Evolutionary conservation across 768 basidiomycete species (phyloP).

Genomic region (Agaricus subrufescens): DNA sequence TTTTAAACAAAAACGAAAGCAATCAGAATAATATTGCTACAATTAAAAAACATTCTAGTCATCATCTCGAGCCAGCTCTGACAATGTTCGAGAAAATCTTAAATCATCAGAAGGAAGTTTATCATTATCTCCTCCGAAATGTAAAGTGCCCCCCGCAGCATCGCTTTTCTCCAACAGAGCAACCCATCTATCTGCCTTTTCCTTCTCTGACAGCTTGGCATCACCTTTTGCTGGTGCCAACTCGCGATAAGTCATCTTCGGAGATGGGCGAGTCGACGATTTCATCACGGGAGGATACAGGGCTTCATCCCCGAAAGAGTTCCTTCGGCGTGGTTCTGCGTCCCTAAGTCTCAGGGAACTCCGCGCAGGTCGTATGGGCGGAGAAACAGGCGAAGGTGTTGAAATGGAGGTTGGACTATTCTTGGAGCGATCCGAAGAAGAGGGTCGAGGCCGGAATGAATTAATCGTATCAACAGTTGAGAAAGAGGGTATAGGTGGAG

Average conservation of each 20-base stretch:
- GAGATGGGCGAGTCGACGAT: background rate
- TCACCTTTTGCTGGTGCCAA: slow-evolving; percentile 29
- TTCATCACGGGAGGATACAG: slow-evolving; percentile 1
- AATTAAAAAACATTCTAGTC: background rate
- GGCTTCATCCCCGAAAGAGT: slow-evolving; percentile 15
- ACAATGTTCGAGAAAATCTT: slow-evolving; percentile 8
- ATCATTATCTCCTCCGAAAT: slow-evolving; percentile 35
- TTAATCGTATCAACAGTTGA: slow-evolving; percentile 43
- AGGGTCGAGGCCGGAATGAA: slow-evolving; percentile 28
- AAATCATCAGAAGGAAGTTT: slow-evolving; percentile 17
- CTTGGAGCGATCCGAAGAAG: slow-evolving; percentile 5
- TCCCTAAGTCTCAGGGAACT: slow-evolving; percentile 19
- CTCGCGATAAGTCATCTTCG: slow-evolving; percentile 42
- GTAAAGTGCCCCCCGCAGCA: slow-evolving; percentile 70
- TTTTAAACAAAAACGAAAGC: background rate
- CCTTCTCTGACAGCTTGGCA: slow-evolving; percentile 49
- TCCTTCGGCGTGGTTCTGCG: slow-evolving; percentile 11
- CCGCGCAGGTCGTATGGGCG: slow-evolving; percentile 24
- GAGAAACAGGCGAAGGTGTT: slow-evolving; percentile 18
- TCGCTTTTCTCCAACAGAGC: slow-evolving; percentile 63
- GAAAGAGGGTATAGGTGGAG: slow-evolving; percentile 48
- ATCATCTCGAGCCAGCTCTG: slow-evolving; percentile 11
- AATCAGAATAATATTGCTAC: background rate
- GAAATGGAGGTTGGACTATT: slow-evolving; percentile 4
- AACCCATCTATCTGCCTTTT: slow-evolving; percentile 72